These are phyloP conservation scores for Batrachochytrium dendrobatidis DNA, from an alignment of 371 early-diverging fungal genomes.

Conservation along the genomic window DNA sequence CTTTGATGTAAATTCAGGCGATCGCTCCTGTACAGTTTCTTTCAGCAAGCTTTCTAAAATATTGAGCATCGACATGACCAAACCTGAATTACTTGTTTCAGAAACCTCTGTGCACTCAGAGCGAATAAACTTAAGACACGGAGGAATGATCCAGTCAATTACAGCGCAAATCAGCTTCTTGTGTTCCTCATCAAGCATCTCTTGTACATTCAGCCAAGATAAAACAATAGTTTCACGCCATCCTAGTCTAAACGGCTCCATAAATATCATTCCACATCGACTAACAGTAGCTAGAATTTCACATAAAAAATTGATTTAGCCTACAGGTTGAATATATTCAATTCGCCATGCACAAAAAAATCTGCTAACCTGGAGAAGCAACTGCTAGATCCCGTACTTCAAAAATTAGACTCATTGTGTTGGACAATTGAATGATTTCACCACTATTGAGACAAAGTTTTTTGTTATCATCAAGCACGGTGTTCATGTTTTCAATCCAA, in stretches of 20 bases:
- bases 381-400: conserved; percentile 46
- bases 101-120: conserved; percentile 34
- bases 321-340: background rate
- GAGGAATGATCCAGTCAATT: conserved; percentile 36
- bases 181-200: conserved; percentile 21
- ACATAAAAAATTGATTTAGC: background rate
- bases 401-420: conserved; percentile 50
- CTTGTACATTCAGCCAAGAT: conserved; percentile 37
- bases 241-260: conserved; percentile 42
- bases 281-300: conserved; percentile 43
- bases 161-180: conserved; percentile 22
- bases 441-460: conserved; percentile 50
- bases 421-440: conserved; percentile 50
- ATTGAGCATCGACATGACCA: conserved; percentile 35
- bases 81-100: conserved; percentile 37
- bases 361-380: conserved; percentile 42
- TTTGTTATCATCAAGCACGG: conserved; percentile 52
- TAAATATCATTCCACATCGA: conserved; percentile 52
- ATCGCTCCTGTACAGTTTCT: conserved; percentile 21
- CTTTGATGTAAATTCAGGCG: conserved; percentile 15
- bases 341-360: background rate
- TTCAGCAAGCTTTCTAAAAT: conserved; percentile 38
- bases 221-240: conserved; percentile 41
- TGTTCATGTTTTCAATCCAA: conserved; percentile 60
- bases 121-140: conserved; percentile 32